Conservation (phyloP, 495 filamentous ascomycete genomes). For the Daldinia decipiens region DNA sequence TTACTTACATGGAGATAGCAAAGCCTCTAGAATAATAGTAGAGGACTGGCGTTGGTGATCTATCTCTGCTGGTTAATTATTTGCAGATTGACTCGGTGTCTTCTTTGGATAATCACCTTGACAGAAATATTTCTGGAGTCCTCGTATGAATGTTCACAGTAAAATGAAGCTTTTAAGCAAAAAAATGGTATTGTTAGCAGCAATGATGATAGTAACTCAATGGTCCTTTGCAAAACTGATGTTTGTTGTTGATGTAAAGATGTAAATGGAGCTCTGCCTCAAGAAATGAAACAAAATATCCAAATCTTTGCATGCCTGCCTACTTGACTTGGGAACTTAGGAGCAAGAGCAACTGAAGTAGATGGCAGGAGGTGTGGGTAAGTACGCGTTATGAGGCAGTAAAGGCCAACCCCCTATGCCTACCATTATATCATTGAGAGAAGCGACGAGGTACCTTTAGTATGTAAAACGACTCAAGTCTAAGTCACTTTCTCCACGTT, state of each 20-base stretch:
- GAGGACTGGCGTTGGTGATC: neutral
- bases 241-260: conserved; percentile 24
- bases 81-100: neutral
- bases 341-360: neutral
- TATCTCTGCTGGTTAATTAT: neutral
- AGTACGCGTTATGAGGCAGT: neutral
- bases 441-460: conserved; percentile 8
- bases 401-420: neutral
- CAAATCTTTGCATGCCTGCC: neutral
- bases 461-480: neutral
- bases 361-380: conserved; percentile 10
- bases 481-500: neutral
- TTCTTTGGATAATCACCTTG: conserved; percentile 9
- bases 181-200: conserved; percentile 19
- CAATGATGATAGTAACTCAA: conserved; percentile 16
- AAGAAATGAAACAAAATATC: neutral
- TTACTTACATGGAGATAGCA: neutral
- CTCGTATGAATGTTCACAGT: conserved; percentile 25
- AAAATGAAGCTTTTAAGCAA: conserved; percentile 16
- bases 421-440: neutral
- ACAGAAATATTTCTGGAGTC: conserved; percentile 2
- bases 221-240: conserved; percentile 13
- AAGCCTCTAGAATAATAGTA: neutral
- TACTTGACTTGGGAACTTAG: neutral
- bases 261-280: neutral